Percentiles rank a stretch among this genome's conserved stretches.
These are phyloP conservation scores for Eimeria tenella DNA, from an alignment of 169 alveolate genomes.

Conservation along the genomic window DNA sequence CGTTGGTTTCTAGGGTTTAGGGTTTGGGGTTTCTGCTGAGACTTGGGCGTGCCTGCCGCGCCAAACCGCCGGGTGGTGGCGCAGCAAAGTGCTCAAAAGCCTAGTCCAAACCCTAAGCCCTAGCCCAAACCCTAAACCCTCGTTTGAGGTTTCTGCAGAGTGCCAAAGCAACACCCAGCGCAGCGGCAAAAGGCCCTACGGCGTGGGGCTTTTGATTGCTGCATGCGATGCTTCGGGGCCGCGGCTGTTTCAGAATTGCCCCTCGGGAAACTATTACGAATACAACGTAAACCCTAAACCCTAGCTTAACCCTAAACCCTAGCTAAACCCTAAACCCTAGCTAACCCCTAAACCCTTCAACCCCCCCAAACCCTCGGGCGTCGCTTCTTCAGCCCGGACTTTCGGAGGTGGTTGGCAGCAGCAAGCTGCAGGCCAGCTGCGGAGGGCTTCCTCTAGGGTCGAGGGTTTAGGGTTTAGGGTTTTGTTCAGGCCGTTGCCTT, in stretches of 20 bases:
- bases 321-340: neutral
- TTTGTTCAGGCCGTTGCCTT: constrained; percentile 95
- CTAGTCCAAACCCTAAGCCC: neutral
- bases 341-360: neutral
- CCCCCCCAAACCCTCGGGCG: neutral
- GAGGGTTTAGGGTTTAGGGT: constrained; percentile 47
- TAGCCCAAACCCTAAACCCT: constrained; percentile 7
- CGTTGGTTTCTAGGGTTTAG: too few relatives aligned
- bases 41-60: too few relatives aligned
- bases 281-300: constrained; percentile 85
- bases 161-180: constrained; percentile 97
- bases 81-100: neutral
- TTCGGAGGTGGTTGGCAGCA: too few relatives aligned
- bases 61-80: neutral
- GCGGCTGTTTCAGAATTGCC: constrained; percentile 96
- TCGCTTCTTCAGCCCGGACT: too few relatives aligned
- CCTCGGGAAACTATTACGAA: constrained; percentile 97
- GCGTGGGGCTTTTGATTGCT: constrained; percentile 96
- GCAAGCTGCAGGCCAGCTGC: too few relatives aligned
- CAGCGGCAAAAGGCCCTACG: constrained; percentile 98
- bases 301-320: constrained; percentile 17
- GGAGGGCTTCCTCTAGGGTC: neutral
- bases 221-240: constrained; percentile 89
- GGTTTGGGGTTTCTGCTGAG: too few relatives aligned
- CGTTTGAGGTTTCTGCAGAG: constrained; percentile 82